Base-by-base conservation (phyloP, 1,284 basidiomycete genomes). In the Malassezia yamatoensis region DNA sequence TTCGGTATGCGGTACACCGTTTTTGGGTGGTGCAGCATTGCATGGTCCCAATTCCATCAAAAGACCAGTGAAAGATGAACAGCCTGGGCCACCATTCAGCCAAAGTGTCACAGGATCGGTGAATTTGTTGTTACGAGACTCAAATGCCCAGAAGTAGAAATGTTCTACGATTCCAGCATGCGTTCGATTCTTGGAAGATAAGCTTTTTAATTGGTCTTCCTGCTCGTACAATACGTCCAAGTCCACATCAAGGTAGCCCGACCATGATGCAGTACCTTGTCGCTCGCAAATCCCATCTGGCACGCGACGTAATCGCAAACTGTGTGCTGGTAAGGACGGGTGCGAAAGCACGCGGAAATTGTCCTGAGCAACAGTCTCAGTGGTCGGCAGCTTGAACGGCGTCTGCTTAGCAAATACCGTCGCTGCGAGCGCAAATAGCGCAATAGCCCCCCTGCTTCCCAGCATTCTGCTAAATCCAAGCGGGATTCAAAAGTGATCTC, bases 61-160 rank as follows among this genome's bases (percentile, higher is more conserved):
- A 24, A 74, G 49, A 3, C 72, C 72, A 0, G 65, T 69, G 52
- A 70, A 67, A 2, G 62, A 64, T 15, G 65, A 70, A 55, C 70
- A 70, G n/a, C 66, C 66, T 2, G 69, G 69, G 3, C 70, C 70
- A 11, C 70, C 72, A 47, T 71, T 74, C 13, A 74, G 54, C 72
- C 70, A 74, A 13, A 74, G 63, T 9, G 69, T 64, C 4, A 67
- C 60, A 2, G 71, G 71, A 37, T 74, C 70, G 9, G 49, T 64
- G 20, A 54, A 58, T 32, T 67, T 66, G 32, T 71, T 58, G 49
- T 62, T 62, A 32, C 72, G 64, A 20, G 65, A 68, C 50, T 70
- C 68, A 38, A 74, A 74, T 0, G 66, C 68, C 70, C 70, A 72
- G 54, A 74, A 74, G 62, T 72, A 74, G 36, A 74, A 74, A 56